These are phyloP conservation scores for Clonostachys rhizophaga DNA, from an alignment of 2,329 filamentous ascomycete species.

Conservation along the genomic window DNA sequence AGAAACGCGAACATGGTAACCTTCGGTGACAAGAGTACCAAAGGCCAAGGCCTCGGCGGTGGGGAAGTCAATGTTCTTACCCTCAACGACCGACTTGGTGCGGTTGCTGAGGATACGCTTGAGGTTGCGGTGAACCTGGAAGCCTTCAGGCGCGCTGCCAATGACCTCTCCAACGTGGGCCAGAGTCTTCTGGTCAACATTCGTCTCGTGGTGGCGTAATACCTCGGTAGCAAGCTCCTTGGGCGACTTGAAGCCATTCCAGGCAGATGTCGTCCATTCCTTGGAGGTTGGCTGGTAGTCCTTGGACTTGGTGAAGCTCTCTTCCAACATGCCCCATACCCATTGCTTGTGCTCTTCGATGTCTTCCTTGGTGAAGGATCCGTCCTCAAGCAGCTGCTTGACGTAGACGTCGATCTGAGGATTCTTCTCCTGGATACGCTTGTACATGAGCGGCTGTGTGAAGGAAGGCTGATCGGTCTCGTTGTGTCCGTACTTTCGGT, in stretches of 20 bases:
- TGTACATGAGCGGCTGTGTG: constrained; percentile 99
- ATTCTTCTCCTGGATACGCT: constrained; percentile 83
- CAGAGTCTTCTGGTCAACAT: constrained; percentile 67
- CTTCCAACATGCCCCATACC: constrained; percentile 98
- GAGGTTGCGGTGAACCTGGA: constrained; percentile 88
- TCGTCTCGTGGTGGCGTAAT: constrained; percentile 85
- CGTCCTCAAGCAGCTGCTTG: constrained; percentile 83
- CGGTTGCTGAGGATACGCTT: constrained; percentile 92
- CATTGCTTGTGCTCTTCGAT: constrained; percentile 98
- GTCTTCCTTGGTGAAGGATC: constrained; percentile 94
- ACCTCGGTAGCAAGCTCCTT: constrained; percentile 95
- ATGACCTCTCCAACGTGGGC: constrained; percentile 81
- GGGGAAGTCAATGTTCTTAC: constrained; percentile 94
- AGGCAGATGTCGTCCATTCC: constrained; percentile 97
- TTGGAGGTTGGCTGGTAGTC: constrained; percentile 95
- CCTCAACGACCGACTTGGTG: constrained; percentile 88
- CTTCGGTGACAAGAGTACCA: constrained; percentile 83
- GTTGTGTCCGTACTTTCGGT: constrained; percentile 98
- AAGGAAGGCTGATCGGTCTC: constrained; percentile 99
- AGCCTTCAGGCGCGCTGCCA: constrained; percentile 74
- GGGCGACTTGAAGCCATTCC: constrained; percentile 95
- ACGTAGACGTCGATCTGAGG: constrained; percentile 87
- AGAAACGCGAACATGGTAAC: constrained; percentile 94
- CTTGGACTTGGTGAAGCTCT: constrained; percentile 95
- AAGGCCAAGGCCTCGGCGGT: constrained; percentile 96